Evolutionary conservation across 306 rosid genomes (phyloP).

Genomic region (Cicer arietinum): DNA sequence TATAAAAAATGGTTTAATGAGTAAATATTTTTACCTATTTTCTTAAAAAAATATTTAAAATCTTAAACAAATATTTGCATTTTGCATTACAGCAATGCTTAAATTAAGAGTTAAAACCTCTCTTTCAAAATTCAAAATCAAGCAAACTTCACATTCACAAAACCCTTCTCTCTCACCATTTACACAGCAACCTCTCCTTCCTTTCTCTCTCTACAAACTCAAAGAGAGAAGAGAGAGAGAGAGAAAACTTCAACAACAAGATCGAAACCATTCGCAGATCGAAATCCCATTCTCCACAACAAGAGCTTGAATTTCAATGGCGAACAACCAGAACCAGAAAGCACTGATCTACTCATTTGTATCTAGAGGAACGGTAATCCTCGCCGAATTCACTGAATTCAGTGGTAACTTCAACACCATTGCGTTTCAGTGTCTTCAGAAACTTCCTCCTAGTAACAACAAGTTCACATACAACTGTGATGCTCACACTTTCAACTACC

Average conservation of each 20-base stretch:
- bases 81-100: neutral
- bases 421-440: constrained; percentile 61
- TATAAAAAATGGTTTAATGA: too few relatives aligned
- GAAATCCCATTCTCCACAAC: neutral
- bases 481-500: constrained; percentile 58
- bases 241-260: neutral
- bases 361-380: constrained; percentile 54
- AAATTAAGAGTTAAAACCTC: neutral
- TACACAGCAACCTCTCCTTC: neutral
- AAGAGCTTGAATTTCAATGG: constrained; percentile 37
- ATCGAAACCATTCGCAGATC: neutral
- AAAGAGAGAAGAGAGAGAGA: neutral
- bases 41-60: too few relatives aligned
- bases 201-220: constrained; percentile 27
- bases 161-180: neutral
- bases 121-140: constrained; percentile 22
- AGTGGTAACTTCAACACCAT: constrained; percentile 55
- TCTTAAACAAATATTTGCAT: neutral
- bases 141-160: neutral
- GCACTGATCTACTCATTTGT: constrained; percentile 60
- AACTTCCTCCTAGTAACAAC: constrained; percentile 58
- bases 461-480: constrained; percentile 64
- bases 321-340: constrained; percentile 45
- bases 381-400: constrained; percentile 60
- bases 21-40: too few relatives aligned